Base-by-base conservation (phyloP, 1,284 basidiomycete genomes). In the Sporisorium exsertum region DNA sequence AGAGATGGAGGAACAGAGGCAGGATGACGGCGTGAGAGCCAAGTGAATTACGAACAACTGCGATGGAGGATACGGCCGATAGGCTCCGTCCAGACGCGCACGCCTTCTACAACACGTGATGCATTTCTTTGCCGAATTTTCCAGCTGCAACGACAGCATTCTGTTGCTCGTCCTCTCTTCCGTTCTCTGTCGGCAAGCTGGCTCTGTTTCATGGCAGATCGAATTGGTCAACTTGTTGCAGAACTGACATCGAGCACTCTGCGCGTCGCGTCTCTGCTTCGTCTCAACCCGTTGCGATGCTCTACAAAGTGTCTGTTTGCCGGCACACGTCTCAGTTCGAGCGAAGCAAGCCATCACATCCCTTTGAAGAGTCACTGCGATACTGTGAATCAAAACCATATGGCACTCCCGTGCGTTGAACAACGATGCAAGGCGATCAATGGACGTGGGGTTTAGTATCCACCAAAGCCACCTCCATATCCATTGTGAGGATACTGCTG, bases 391-490 rank as follows among this genome's bases (percentile, higher is more conserved):
- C 27, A 24, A 37, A 27, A 53, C 43, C 27, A 58, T 35, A 33
- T 29, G 33, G 29, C 40, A 52, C 37, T n/a, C n/a, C n/a, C n/a
- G n/a, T 50, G 18, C 29, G 55, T 35, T 3, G 40, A 43, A 40
- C 37, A 40, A 40, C 15, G 18, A n/a, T 52, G 55, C 50, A 64
- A 52, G 24, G 6, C 37, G 20, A 58, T 51, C 60, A 51, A 24
- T 22, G 29, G 16, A 37, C 2, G 20, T 13, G 26, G 20, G 3
- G 8, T n/a, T 58, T 35, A 72, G 46, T 67, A 64, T 8, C 64
- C 70, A 42, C 71, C 61, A 45, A 58, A 75, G 20, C 64, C 59
- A 27, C 64, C 64, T 27, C 72, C 72, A 46, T 71, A 70, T 13
- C 70, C 71, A 45, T 69, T 67, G 15, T 67, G 62, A 9, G 69